phyloP scores from a whole-genome alignment of 352 stramenopile species.

The Phytophthora pini region DNA sequence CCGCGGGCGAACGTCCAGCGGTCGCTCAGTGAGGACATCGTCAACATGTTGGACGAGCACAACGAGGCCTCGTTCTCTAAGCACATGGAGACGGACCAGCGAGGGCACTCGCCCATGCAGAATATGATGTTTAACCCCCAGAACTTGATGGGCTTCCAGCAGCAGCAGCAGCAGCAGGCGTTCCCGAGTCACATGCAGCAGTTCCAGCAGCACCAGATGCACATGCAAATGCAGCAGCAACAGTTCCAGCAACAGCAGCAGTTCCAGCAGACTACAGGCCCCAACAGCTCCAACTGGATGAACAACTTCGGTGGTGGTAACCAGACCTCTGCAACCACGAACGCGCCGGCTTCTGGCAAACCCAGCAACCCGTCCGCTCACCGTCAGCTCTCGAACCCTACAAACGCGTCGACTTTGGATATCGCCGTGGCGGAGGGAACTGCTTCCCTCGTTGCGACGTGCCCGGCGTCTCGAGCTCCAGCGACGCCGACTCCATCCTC shows the following conservation, averaged over 20 bases:
- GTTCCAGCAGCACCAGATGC: conserved; percentile 32
- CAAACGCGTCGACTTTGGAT: conserved; percentile 29
- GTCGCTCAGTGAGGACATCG: conserved; percentile 81
- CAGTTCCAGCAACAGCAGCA: conserved; percentile 48
- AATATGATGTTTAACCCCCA: conserved; percentile 28
- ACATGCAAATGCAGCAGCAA: conserved; percentile 37
- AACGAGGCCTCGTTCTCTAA: conserved; percentile 47
- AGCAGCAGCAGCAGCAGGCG: conserved; percentile 21
- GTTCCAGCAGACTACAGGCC: conserved; percentile 34
- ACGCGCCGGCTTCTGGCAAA: conserved; percentile 19
- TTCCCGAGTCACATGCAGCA: conserved; percentile 22
- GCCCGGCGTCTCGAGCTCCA: conserved; percentile 1
- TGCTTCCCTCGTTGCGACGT: conserved; percentile 49
- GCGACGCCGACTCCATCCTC: conserved; percentile 4
- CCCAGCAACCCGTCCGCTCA: conserved; percentile 25
- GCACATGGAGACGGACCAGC: conserved; percentile 33
- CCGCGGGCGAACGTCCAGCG: conserved; percentile 53
- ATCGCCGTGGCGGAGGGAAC: conserved; percentile 38
- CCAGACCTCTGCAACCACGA: conserved; percentile 30
- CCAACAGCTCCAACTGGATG: conserved; percentile 40
- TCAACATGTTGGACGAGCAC: conserved; percentile 71
- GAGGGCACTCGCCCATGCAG: conserved; percentile 23
- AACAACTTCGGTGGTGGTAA: conserved; percentile 32
- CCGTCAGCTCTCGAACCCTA: conserved; percentile 4
- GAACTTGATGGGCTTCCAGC: conserved; percentile 25